Percentiles rank a stretch among this genome's conserved stretches.
Conservation (phyloP, 345 rosid species). For the Syzygium aromaticum region DNA sequence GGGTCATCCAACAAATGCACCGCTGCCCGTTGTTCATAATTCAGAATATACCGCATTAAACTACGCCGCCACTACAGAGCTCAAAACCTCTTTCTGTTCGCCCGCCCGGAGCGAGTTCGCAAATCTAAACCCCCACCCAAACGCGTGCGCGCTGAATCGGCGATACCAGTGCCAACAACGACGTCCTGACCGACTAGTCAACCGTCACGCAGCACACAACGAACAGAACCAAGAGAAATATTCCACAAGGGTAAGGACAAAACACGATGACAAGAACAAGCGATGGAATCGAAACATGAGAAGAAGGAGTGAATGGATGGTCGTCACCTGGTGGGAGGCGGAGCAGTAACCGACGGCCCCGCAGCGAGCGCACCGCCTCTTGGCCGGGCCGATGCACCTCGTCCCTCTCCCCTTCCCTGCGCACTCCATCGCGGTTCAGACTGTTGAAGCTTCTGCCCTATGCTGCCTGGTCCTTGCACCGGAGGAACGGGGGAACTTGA, state of each 20-base stretch:
- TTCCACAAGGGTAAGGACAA: background rate
- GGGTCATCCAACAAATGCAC: background rate
- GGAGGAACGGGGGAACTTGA: background rate
- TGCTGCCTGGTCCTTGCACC: background rate
- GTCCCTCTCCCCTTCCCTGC: conserved; percentile 56
- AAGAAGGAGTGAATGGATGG: background rate
- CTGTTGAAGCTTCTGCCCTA: background rate
- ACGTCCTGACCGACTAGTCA: background rate
- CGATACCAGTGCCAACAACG: background rate
- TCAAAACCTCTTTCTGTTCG: background rate
- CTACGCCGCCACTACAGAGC: background rate
- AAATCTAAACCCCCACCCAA: background rate
- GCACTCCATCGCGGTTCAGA: conserved; percentile 47
- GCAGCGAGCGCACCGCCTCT: conserved; percentile 60
- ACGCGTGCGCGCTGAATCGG: background rate
- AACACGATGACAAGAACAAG: background rate
- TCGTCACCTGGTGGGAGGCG: conserved; percentile 61
- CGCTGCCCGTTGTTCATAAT: background rate
- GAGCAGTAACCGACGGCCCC: conserved; percentile 88
- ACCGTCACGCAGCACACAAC: background rate
- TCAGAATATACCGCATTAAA: background rate
- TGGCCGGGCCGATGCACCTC: conserved; percentile 58
- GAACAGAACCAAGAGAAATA: background rate
- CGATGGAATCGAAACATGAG: background rate
- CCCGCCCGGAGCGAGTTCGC: background rate